Evolutionary conservation across 1,139 yeast species (phyloP), one percentile per base, ranked within the genome.

Genomic region (Neolecta irregularis): DNA sequence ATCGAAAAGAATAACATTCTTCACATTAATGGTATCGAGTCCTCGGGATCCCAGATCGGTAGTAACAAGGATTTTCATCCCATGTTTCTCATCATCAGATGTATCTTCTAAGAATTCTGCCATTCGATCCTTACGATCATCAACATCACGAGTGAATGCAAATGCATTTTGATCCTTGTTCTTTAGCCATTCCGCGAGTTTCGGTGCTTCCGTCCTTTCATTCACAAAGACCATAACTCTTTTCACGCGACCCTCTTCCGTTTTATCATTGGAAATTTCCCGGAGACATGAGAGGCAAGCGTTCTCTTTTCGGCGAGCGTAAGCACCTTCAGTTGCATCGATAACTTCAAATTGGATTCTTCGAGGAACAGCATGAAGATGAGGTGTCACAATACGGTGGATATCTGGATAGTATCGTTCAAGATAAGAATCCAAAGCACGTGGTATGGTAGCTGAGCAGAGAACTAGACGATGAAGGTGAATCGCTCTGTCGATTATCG

Each of bases 31-130:
- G 58, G 88, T 85, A 51, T 88, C 88, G 37, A 88, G 60, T 1
- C 98, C 98, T 49, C 98, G 64, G 1, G 95, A 91, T 44, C 80
- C 61, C 32, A 88, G 62, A 56, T 88, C 98, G 0, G 96, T 83
- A n/a, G 93, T 77, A 1, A 88, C 72, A 30, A 88, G 61, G 0
- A 88, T 76, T 47, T 75, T 75, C 42, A 47, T 43, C 38, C 45
- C 44, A 23, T 41, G 30, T 35, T 13, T 19, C 22, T 12, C 31
- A 7, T 23, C 37, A 7, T 3, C 3, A n/a, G 6, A 13, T 20
- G 13, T 33, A 7, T 43, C 33, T 54, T 54, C 37, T 15, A 79
- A 57, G 48, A 85, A 85, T 9, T 72, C 72, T 26, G 62, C 57
- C 21, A 85, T 64, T 37, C 69, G 64, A 4, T 53, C 57, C 12